Percentiles rank a stretch among this genome's conserved stretches.
phyloP scores from a whole-genome alignment of 441 rosid genomes.

The Bruguiera hainesii region DNA sequence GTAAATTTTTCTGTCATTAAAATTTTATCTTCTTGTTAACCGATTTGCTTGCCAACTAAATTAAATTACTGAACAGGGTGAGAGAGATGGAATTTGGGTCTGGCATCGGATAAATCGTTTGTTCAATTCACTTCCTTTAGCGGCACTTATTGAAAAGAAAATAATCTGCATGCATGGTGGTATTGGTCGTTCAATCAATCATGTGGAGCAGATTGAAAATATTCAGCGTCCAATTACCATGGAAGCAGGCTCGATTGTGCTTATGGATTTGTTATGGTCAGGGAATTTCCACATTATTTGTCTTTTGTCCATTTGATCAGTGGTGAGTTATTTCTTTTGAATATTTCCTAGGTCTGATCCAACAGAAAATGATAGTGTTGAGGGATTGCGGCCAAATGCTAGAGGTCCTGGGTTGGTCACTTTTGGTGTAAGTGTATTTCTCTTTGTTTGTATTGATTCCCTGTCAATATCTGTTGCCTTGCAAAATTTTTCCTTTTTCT shows the following conservation, averaged over 20 bases:
- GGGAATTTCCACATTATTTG: conserved; percentile 25
- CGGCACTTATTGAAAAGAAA: conserved; percentile 95
- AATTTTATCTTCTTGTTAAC: conserved; percentile 3
- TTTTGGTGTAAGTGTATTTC: conserved; percentile 70
- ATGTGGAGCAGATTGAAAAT: conserved; percentile 91
- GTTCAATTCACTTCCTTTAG: conserved; percentile 97
- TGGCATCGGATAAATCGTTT: conserved; percentile 98
- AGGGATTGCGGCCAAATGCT: conserved; percentile 97
- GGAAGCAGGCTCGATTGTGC: conserved; percentile 99
- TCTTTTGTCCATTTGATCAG: neutral
- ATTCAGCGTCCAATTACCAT: conserved; percentile 93
- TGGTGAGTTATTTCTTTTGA: conserved; percentile 9
- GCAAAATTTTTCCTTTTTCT: too few species aligned
- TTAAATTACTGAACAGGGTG: conserved; percentile 60
- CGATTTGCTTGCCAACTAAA: conserved; percentile 23
- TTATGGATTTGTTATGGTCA: conserved; percentile 95
- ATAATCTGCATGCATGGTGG: conserved; percentile 99
- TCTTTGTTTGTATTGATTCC: neutral
- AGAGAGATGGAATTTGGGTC: conserved; percentile 98
- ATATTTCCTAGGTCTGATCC: conserved; percentile 85
- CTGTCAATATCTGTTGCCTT: too few species aligned
- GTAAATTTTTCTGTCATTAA: conserved; percentile 36
- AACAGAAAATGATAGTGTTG: conserved; percentile 98
- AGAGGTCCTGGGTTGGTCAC: conserved; percentile 99
- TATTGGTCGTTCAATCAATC: conserved; percentile 97